Base-by-base conservation (phyloP, 106 monocot species). In the Xerophyta viscosa region DNA sequence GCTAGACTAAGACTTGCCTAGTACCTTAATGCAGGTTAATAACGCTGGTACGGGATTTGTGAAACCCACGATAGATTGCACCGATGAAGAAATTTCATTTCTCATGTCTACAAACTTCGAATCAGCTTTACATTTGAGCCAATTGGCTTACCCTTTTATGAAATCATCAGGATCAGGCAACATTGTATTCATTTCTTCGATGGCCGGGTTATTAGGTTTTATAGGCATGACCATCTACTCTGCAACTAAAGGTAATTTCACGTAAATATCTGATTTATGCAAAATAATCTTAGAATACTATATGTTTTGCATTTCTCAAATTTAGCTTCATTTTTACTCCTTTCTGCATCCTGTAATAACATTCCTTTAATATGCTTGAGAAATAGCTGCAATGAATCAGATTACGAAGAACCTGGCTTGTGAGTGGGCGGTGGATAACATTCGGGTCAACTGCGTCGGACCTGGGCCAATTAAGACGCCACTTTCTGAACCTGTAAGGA, bases 361-460 rank as follows among this genome's bases (percentile, higher is more conserved):
- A 6, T 36, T 36, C 33, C 5, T 11, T 36, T 36, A 11, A n/a
- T n/a, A n/a, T n/a, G 33, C 33, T 11, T 6, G 11, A 36, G 11
- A 6, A 6, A 6, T 36, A 86, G 80, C 63, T 39, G 86, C 86
- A 52, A 62, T 80, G 31, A 86, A 72, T 41, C 80, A 80, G 29
- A 11, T 86, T 8, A 61, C 86, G 1, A 86, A 50, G 41, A 86
- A 63, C 55, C 57, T 86, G 21, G 80, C 86, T 20, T 72, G 71
- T 53, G 86, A 86, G 24, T 86, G 86, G 86, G 80, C 80, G 21
- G 66, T 70, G 24, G 80, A 86, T 51, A 76, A 69, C 27, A 80
- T 86, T 31, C 54, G 86, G 12, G 53, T 61, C 42, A 86, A 80
- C 45, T 60, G 57, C 37, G 60, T 86, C 28, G 60, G 72, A 20